Evolutionary conservation across 2,329 filamentous ascomycete genomes (phyloP), one percentile per base, ranked within the genome.

Genomic region (Trichoderma simmonsii): DNA sequence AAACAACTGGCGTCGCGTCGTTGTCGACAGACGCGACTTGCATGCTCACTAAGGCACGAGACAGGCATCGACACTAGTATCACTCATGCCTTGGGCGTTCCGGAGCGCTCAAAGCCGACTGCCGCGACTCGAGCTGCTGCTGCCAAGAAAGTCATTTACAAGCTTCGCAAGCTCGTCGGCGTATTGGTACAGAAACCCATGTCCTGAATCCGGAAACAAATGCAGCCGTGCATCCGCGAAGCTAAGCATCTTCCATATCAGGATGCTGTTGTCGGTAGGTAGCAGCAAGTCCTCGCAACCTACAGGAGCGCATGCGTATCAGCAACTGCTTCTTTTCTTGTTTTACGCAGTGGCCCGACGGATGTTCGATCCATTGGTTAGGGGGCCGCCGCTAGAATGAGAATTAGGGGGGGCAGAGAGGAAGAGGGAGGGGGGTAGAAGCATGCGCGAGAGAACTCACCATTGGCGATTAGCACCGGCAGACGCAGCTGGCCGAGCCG

Each of bases 391-490:
- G 43, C 24, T 6, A 72, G 60, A 68, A 64, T 28, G 15, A 39
- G 62, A 56, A 18, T 26, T 21, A 28, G 12, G 26, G 69, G 70
- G 26, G 36, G 6, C 36, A 3, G 9, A 54, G 43, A 51, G 18
- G 26, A 24, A 59, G 54, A 26, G 34, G 26, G 30, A 26, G 51
- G n/a, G n/a, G n/a, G 30, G 30, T 14, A 15, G 63, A 66, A 43
- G 26, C 36, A 63, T 26, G 48, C 24, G 32, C 21, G 26, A 39
- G 30, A 26, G n/a, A 57, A 75, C 80, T 76, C 75, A 82, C 81
- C 82, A 72, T 81, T 81, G n/a, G 79, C 79, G 67, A 83, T 79
- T 34, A 83, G 68, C 1, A 83, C 79, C 1, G 81, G 82, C 62
- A 83, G 74, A 34, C 73, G 73, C 34, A 83, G 76, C 75, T 80